Evolutionary conservation across 2,329 filamentous ascomycete genomes (phyloP), one percentile per base, ranked within the genome.

Genomic region (Colletotrichum sp.): DNA sequence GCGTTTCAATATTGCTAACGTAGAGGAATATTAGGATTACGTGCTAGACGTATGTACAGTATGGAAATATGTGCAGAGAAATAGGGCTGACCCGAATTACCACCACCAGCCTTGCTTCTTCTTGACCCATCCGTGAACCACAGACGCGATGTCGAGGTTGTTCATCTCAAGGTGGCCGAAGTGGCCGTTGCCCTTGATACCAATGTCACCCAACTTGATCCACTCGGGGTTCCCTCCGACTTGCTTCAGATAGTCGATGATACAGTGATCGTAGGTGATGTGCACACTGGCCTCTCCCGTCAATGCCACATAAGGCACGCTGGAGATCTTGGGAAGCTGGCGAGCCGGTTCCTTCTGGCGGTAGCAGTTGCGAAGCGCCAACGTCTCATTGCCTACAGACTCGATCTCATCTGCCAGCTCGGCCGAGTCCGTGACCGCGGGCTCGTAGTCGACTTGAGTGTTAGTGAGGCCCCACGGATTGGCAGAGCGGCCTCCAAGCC

Each of bases 211-310:
- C 67, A 90, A 81, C 76, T 87, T 84, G 77, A 89, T 80, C 80
- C 85, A 85, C 69, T 88, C 85, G 2, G 85, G 84, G 6, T 81
- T 79, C 5, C 86, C 86, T 3, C 88, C 88, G 15, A 84, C 88
- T 79, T 91, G 89, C 76, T 82, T 78, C 76, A 91, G 78, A 78
- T 87, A 91, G 48, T 82, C 79, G n/a, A 89, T 86, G 3, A 87
- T 90, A 77, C 88, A 90, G 78, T 89, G 86, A 74, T 91, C 90
- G 78, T 90, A 91, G 24, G 84, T 83, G 16, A 85, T 84, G 81
- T 91, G 89, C 63, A 87, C 89, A 32, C 86, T 87, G 10, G 89
- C 87, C 78, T 90, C 87, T 15, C 84, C 83, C 0, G 87, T 90
- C 26, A 89, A 80, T 18, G 89, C 80, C 16, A 91, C 80, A 7